Evolutionary conservation across 2,329 filamentous ascomycete genomes (phyloP).

Genomic region (Dactylellina parvicollis): DNA sequence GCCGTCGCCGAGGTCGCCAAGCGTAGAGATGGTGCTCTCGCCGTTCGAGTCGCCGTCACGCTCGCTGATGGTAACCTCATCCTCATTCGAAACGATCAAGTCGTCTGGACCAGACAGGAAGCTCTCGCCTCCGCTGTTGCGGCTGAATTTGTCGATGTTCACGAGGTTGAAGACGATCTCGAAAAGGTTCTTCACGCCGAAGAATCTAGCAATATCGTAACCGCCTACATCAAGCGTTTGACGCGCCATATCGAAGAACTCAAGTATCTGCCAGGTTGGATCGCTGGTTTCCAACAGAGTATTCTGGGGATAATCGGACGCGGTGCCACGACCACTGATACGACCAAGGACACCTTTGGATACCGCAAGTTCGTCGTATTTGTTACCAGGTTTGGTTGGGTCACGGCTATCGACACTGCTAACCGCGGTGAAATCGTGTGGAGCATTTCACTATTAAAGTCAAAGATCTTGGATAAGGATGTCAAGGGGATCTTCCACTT

Average conservation of each 20-base stretch:
- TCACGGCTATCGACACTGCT: conserved; percentile 82
- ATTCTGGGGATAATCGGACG: conserved; percentile 72
- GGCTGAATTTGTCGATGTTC: conserved; percentile 80
- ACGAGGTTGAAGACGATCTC: conserved; percentile 72
- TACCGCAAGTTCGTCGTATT: conserved; percentile 86
- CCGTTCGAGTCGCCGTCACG: conserved; percentile 77
- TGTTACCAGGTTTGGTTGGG: conserved; percentile 78
- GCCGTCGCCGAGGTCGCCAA: conserved; percentile 84
- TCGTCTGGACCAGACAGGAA: conserved; percentile 83
- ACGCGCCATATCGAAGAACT: conserved; percentile 80
- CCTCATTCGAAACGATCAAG: conserved; percentile 81
- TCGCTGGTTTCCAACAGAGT: conserved; percentile 74
- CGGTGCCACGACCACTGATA: conserved; percentile 66
- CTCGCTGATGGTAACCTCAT: conserved; percentile 78
- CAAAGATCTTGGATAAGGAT: conserved; percentile 69
- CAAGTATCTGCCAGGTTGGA: conserved; percentile 76
- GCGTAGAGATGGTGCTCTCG: conserved; percentile 73
- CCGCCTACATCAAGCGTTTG: conserved; percentile 88
- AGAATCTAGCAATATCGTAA: conserved; percentile 79
- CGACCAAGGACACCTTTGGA: conserved; percentile 77
- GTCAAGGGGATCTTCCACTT: conserved; percentile 73
- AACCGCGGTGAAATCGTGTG: conserved; percentile 79
- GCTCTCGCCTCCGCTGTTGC: conserved; percentile 81
- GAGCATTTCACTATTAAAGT: conserved; percentile 69
- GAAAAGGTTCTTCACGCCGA: conserved; percentile 85